Evolutionary conservation across 2,329 filamentous ascomycete species (phyloP), one percentile per base, ranked within the genome.

Genomic region (Penicillium sp.): DNA sequence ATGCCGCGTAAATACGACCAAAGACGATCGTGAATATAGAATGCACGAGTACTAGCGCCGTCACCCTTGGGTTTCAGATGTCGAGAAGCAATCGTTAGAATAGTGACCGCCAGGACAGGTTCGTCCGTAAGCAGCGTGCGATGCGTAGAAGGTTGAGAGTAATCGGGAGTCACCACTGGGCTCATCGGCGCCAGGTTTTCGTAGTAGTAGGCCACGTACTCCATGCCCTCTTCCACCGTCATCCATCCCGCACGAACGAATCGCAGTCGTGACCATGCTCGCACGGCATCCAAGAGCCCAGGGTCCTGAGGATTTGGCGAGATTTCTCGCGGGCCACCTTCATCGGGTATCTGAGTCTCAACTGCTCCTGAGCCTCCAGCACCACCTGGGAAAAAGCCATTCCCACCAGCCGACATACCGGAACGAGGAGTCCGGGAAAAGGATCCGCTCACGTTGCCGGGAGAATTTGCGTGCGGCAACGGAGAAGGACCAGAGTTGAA

Each of bases 201-300:
- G 79, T 97, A 98, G 78, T 97, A 98, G 78, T 98, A 98, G 74
- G 93, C 89, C 65, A 99, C 91, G 72, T 98, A 98, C 46, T 89
- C 88, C 75, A 98, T 93, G 25, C 92, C 94, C 77, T 99, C 95
- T 66, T 91, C 88, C 0, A 94, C 91, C 0, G 93, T 96, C 75
- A 99, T 95, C 94, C 94, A 98, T 10, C 95, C 95, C 8, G 93
- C 93, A 57, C 93, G 88, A n/a, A 98, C 94, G 73, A 98, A 98
- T 46, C 93, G 89, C 75, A 97, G 93, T 65, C 92, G 84, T 1
- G 89, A 87, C 95, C 95, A 99, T n/a, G 92, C 90, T 70, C 87
- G 88, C 61, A 97, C 79, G 0, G 93, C 93, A 60, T 90, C 86
- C 45, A 84, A 79, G 68, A 74, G 77, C 33, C 77, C 75, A 3